Evolutionary conservation across 2,329 filamentous ascomycete species (phyloP).

Genomic region (Colletotrichum caudatum): DNA sequence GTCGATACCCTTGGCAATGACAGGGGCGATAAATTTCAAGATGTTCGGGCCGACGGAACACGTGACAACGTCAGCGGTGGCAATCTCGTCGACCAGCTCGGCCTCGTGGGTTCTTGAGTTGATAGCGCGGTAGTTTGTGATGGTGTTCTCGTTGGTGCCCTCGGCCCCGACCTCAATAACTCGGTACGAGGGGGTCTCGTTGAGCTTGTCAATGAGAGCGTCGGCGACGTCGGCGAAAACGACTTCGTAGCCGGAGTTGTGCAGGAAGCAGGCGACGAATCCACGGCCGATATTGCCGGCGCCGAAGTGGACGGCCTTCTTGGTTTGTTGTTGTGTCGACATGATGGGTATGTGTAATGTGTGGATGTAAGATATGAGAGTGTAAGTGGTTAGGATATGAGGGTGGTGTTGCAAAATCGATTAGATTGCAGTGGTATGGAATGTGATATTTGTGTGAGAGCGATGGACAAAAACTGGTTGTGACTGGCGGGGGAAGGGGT

Average conservation of each 20-base stretch:
- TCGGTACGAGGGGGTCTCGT: slow-evolving; percentile 81
- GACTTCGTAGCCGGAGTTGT: slow-evolving; percentile 95
- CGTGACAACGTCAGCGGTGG: slow-evolving; percentile 89
- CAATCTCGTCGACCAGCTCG: slow-evolving; percentile 86
- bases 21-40: slow-evolving; percentile 94
- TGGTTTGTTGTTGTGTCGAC: slow-evolving; percentile 51
- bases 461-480: rapidly evolving
- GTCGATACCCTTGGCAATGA: slow-evolving; percentile 94
- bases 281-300: slow-evolving; percentile 88
- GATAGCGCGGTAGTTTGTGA: slow-evolving; percentile 96
- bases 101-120: slow-evolving; percentile 90
- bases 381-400: not conserved
- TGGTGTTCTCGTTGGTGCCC: slow-evolving; percentile 82
- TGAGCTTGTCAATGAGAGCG: slow-evolving; percentile 81
- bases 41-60: slow-evolving; percentile 97
- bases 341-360: slow-evolving; percentile 50
- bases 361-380: not conserved
- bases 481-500: not conserved
- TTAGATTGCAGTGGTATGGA: not conserved
- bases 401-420: not conserved
- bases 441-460: no score
- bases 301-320: slow-evolving; percentile 86
- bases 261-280: slow-evolving; percentile 91
- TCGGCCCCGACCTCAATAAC: slow-evolving; percentile 93
- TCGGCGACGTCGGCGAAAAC: slow-evolving; percentile 97